Evolutionary conservation across 2,329 filamentous ascomycete genomes (phyloP).

Genomic region (Myriosclerotinia scirpicola): DNA sequence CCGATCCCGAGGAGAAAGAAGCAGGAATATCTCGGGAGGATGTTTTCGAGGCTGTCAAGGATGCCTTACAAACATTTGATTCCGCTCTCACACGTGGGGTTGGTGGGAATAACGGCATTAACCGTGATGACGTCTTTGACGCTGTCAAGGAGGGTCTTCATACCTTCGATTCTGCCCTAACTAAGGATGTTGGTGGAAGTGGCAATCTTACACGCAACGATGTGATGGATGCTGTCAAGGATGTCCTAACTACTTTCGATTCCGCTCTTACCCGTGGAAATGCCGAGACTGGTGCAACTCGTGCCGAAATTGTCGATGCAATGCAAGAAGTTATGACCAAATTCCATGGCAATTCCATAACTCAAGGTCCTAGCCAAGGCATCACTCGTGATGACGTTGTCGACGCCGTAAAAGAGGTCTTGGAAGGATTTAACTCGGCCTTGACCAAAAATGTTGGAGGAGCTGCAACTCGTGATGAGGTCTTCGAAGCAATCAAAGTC

Average conservation of each 20-base stretch:
- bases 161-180: constrained; percentile 45
- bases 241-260: constrained; percentile 62
- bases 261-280: constrained; percentile 57
- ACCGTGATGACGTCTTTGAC: constrained; percentile 79
- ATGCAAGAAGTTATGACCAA: constrained; percentile 91
- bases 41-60: constrained; percentile 78
- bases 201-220: constrained; percentile 70
- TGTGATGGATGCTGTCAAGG: constrained; percentile 78
- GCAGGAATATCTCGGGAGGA: constrained; percentile 70
- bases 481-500: constrained; percentile 79
- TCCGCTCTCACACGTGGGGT: constrained; percentile 22
- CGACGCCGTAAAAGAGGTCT: constrained; percentile 47
- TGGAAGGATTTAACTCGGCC: constrained; percentile 36
- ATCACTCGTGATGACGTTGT: constrained; percentile 61
- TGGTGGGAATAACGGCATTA: constrained; percentile 52
- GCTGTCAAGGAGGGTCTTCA: constrained; percentile 76
- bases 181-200: constrained; percentile 50
- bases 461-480: constrained; percentile 76
- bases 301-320: constrained; percentile 40
- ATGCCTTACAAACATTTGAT: constrained; percentile 47
- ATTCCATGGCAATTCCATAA: constrained; percentile 75
- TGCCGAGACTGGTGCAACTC: constrained; percentile 36
- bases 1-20: constrained; percentile 50
- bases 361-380: constrained; percentile 73
- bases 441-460: constrained; percentile 46